A percentile compares a stretch with the other conserved stretches of the same genome.
These are phyloP conservation scores for Pilaira anomala DNA, from an alignment of 192 early-diverging fungal species.

Conservation along the genomic window DNA sequence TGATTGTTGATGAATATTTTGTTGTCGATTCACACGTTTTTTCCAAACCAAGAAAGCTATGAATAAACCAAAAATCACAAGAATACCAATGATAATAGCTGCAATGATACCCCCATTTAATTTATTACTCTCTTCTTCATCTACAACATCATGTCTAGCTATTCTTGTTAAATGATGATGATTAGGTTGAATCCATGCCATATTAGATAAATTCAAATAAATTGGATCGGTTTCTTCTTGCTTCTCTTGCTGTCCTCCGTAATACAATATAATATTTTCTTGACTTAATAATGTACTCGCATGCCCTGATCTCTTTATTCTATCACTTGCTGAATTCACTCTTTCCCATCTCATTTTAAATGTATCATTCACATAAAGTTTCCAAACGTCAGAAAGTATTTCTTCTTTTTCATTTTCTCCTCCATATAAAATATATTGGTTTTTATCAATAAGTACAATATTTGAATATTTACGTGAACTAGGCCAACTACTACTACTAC, in stretches of 20 bases:
- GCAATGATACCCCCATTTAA: not conserved
- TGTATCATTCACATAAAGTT: not conserved
- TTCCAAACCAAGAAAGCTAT: not conserved
- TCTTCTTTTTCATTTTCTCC: not conserved
- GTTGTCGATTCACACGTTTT: not conserved
- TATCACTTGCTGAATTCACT: too few species aligned
- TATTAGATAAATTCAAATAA: not conserved
- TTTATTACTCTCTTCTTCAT: too few species aligned
- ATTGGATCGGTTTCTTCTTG: not conserved
- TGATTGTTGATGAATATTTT: not conserved
- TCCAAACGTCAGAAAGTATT: conserved; percentile 8
- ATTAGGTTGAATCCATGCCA: not conserved
- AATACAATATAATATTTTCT: conserved; percentile 1
- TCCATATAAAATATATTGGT: not conserved
- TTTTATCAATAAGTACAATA: not conserved
- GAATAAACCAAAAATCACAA: not conserved
- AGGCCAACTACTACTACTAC: not conserved
- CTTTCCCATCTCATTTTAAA: conserved; percentile 3
- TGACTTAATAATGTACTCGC: not conserved
- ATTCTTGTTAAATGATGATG: not conserved
- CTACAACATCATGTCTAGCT: not conserved
- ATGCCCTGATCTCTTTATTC: conserved; percentile 1
- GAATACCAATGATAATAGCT: conserved; percentile 1
- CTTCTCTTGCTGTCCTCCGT: too few species aligned
- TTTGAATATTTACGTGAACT: conserved; percentile 4